Base-by-base conservation (phyloP, 2,329 filamentous ascomycete species). In the Cladosporium velox region DNA sequence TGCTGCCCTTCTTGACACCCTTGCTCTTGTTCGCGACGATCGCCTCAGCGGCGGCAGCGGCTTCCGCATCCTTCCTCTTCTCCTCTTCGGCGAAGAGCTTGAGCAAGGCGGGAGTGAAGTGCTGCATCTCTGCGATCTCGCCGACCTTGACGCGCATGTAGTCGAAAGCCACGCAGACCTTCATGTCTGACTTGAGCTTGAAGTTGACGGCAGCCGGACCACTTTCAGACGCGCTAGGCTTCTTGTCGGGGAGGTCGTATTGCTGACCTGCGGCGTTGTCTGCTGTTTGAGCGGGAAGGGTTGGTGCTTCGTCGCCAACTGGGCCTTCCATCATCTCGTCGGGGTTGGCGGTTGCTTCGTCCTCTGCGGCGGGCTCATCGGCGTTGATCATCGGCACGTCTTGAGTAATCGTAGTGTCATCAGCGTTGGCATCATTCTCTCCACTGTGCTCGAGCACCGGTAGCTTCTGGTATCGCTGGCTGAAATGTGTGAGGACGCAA, bases 401-500 rank as follows among this genome's bases (percentile, higher is more conserved):
- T 35, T 73, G 71, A 26, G 70, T 71, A n/a, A 64, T 64, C 4
- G 65, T 41, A 0, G 57, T 41, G 26, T 69, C 67, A 2, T 47
- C 68, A 11, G 64, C 61, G 7, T 72, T 66, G 24, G 71, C 69
- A 26, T 66, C 68, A 47, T 75, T 78, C 1, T 69, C 71, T 15
- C 28, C 61, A 28, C 24, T 24, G 28, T 75, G 74, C 67, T 86
- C 82, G 4, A 87, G 77, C 2, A 84, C 80, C 1, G 86, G 88
- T 38, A 87, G 82, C 79, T 94, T 94, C 73, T 92, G 90, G 78
- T 99, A 99, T 8, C 95, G 86, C 81, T 99, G 95, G 65, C 90
- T 93, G 79, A 99, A 99, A 77, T 99, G 95, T 8, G 95, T 99
- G 59, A 99, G 84, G 65, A 99, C 80, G 18, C 95, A 89, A 18